Conservation (phyloP, 352 stramenopile genomes). For the Stramenopiles sp. region DNA sequence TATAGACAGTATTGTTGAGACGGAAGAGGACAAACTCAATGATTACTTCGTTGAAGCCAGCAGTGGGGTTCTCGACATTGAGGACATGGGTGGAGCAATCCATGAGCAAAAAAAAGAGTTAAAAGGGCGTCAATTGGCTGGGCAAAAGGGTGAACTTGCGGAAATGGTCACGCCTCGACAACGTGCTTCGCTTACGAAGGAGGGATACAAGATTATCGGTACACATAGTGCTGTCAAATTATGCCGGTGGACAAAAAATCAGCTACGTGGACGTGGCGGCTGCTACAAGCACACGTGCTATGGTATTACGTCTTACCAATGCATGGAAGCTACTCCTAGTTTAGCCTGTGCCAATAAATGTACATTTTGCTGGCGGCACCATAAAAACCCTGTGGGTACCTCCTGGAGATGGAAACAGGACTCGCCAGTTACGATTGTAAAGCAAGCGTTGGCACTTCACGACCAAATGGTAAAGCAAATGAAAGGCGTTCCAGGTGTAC, state of each 20-base stretch:
- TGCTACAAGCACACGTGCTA: slow-evolving; percentile 99
- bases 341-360: slow-evolving; percentile 96
- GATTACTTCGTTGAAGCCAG: neutral
- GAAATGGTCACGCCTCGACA: slow-evolving; percentile 90
- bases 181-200: slow-evolving; percentile 74
- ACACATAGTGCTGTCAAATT: slow-evolving; percentile 93
- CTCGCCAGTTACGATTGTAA: slow-evolving; percentile 76
- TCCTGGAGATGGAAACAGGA: slow-evolving; percentile 96
- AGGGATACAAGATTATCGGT: slow-evolving; percentile 96
- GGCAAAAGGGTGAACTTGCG: slow-evolving; percentile 21
- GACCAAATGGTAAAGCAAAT: slow-evolving; percentile 79
- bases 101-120: slow-evolving; percentile 36
- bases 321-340: slow-evolving; percentile 93
- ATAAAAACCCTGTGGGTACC: slow-evolving; percentile 93
- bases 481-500: slow-evolving; percentile 78
- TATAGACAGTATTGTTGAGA: neutral
- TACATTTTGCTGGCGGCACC: slow-evolving; percentile 93
- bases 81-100: slow-evolving; percentile 59
- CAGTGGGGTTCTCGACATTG: slow-evolving; percentile 32
- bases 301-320: slow-evolving; percentile 95
- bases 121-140: slow-evolving; percentile 25
- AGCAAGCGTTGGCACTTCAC: slow-evolving; percentile 63
- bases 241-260: slow-evolving; percentile 95
- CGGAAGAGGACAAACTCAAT: neutral
- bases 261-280: slow-evolving; percentile 78